Percentiles rank a stretch among this genome's conserved stretches.
These are phyloP conservation scores for Chrysanthemum lavandulifolium DNA, from an alignment of 129 eudicot species.

Conservation along the genomic window DNA sequence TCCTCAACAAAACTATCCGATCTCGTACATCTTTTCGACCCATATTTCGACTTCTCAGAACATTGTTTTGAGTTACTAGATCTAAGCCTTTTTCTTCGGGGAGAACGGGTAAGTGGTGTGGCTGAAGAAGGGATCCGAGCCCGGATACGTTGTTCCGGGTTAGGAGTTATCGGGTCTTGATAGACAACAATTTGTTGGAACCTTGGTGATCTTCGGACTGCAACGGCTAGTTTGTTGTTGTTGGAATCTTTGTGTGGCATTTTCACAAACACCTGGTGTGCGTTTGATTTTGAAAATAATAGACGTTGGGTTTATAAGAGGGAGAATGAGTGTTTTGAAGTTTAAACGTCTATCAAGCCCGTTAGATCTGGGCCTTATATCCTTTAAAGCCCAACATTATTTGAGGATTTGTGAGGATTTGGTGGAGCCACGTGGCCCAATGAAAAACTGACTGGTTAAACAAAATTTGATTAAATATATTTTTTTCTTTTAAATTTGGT, in stretches of 20 bases:
- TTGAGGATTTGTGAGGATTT: too few relatives aligned
- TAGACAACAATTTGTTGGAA: conserved; percentile 29
- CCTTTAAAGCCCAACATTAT: too few relatives aligned
- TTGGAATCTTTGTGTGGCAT: conserved; percentile 46
- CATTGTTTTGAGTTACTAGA: not conserved
- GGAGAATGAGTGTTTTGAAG: too few relatives aligned
- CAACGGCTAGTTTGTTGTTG: conserved; percentile 14
- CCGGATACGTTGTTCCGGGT: conserved; percentile 24
- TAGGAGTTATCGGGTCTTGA: conserved; percentile 32
- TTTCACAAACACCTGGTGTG: conserved; percentile 48
- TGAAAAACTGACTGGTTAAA: too few relatives aligned
- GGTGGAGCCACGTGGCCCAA: too few relatives aligned
- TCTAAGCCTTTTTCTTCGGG: conserved; percentile 1
- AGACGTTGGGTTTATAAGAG: not conserved
- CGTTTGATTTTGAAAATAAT: not conserved
- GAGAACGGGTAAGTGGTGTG: conserved; percentile 25
- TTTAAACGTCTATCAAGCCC: too few relatives aligned
- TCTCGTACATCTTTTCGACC: conserved; percentile 27
- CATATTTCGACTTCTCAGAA: conserved; percentile 8
- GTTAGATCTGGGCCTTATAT: too few relatives aligned
- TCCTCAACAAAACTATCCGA: conserved; percentile 17
- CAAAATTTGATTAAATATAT: too few relatives aligned
- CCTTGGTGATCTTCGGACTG: conserved; percentile 63
- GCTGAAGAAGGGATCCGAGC: conserved; percentile 18
- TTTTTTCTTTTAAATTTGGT: too few relatives aligned